Conservation (phyloP, 768 basidiomycete genomes). For the Stropharia rugosoannulata region DNA sequence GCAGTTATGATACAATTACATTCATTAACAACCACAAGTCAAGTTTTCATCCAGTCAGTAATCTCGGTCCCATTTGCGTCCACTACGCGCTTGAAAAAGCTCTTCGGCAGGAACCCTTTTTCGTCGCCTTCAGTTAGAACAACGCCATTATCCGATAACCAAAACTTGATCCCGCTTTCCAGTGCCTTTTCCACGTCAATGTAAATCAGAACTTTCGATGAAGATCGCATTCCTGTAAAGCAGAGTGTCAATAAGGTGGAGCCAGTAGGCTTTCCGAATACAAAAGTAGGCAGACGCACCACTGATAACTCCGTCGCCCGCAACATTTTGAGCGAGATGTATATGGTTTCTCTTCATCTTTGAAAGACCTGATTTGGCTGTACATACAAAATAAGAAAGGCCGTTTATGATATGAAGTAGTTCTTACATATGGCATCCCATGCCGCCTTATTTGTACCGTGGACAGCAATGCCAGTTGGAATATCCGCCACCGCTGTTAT, state of each 20-base stretch:
- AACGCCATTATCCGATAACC: conserved; percentile 84
- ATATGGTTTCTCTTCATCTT: conserved; percentile 91
- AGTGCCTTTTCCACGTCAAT: conserved; percentile 73
- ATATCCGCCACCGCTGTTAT: conserved; percentile 61
- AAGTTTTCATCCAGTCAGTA: conserved; percentile 32
- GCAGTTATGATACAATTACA: too few relatives aligned
- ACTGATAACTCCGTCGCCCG: conserved; percentile 66
- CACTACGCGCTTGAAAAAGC: conserved; percentile 74
- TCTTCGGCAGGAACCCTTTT: conserved; percentile 54
- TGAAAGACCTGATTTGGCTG: conserved; percentile 72
- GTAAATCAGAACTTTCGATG: conserved; percentile 79
- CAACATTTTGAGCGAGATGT: conserved; percentile 82
- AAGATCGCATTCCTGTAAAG: conserved; percentile 72
- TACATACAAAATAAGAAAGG: background rate
- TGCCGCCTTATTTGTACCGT: conserved; percentile 70
- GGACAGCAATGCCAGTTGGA: conserved; percentile 70
- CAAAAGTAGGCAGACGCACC: conserved; percentile 46
- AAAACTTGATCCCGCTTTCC: conserved; percentile 69
- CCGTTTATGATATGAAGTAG: background rate
- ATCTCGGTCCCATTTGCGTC: conserved; percentile 32
- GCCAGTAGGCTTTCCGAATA: background rate
- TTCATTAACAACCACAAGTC: too few relatives aligned
- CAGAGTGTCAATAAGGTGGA: background rate
- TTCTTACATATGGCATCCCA: conserved; percentile 71
- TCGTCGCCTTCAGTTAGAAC: conserved; percentile 80